phyloP scores from a whole-genome alignment of 371 early-diverging fungal species.

The Mucor circinelloides region DNA sequence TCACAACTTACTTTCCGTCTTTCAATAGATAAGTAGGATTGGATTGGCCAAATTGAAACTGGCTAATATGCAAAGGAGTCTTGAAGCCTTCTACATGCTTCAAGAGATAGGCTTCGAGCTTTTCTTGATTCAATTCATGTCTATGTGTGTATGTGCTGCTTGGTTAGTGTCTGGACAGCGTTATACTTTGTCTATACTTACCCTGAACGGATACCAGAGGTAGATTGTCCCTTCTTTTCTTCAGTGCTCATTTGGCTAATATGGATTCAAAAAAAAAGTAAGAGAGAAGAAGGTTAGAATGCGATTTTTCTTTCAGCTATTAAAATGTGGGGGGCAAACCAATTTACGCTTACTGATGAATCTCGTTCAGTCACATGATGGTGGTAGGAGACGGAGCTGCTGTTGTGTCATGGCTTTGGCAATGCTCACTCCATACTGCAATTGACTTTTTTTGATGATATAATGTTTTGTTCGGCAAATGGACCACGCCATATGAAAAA shows the following conservation, averaged over 20 bases:
- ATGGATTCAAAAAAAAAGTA: not conserved
- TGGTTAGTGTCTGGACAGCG: not conserved
- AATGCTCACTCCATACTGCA: not conserved
- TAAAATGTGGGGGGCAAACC: not conserved
- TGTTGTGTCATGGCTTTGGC: not conserved
- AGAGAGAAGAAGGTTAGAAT: constrained; percentile 2
- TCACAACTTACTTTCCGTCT: constrained; percentile 61
- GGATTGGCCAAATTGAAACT: constrained; percentile 89
- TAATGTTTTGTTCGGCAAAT: too few species aligned
- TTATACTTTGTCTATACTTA: constrained; percentile 11
- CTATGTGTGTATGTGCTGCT: constrained; percentile 28
- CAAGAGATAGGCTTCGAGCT: constrained; percentile 61
- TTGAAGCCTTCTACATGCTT: constrained; percentile 55
- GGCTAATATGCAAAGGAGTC: constrained; percentile 70
- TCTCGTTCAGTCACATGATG: constrained; percentile 1
- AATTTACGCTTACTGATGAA: constrained; percentile 6
- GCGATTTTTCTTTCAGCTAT: not conserved
- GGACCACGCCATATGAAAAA: too few species aligned
- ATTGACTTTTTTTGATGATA: not conserved
- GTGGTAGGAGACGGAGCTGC: not conserved
- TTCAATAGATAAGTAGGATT: constrained; percentile 89
- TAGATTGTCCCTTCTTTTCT: constrained; percentile 29
- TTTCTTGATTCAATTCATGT: constrained; percentile 63
- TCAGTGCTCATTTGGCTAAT: constrained; percentile 1
- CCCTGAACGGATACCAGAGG: constrained; percentile 41